A percentile compares a stretch with the other conserved stretches of the same genome.
phyloP scores from a whole-genome alignment of 805 yeast genomes.

The Torulaspora franciscae region DNA sequence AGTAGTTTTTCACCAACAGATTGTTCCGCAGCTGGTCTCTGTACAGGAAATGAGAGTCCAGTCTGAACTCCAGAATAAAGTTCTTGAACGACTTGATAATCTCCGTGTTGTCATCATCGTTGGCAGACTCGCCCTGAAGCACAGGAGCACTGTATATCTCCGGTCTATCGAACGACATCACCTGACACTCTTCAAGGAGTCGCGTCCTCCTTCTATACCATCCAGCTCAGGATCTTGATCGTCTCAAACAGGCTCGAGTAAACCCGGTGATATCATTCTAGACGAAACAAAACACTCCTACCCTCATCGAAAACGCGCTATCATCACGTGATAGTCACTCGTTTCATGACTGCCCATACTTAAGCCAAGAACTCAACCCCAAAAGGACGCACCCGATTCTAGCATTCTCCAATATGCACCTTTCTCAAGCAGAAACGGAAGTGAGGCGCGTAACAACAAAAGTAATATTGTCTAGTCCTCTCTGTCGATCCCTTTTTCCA shows the following conservation, averaged over 20 bases:
- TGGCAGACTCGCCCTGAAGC: constrained; percentile 73
- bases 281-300: background rate
- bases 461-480: too few relatives aligned
- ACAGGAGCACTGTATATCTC: constrained; percentile 75
- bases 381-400: too few relatives aligned
- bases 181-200: background rate
- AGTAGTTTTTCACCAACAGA: constrained; percentile 68
- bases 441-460: too few relatives aligned
- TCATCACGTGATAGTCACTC: background rate
- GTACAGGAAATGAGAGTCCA: constrained; percentile 76
- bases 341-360: background rate
- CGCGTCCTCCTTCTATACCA: background rate
- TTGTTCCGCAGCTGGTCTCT: constrained; percentile 89
- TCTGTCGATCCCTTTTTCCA: too few relatives aligned
- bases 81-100: constrained; percentile 70
- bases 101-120: constrained; percentile 60
- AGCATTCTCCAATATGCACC: too few relatives aligned
- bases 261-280: too few relatives aligned
- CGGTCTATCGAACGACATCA: constrained; percentile 70
- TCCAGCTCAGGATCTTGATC: background rate
- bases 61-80: constrained; percentile 80
- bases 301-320: background rate
- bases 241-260: too few relatives aligned
- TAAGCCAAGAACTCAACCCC: too few relatives aligned
- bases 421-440: too few relatives aligned